A percentile compares a stretch with the other conserved stretches of the same genome.
These are phyloP conservation scores for Emericellopsis atlantica DNA, from an alignment of 2,329 filamentous ascomycete species.

Conservation along the genomic window DNA sequence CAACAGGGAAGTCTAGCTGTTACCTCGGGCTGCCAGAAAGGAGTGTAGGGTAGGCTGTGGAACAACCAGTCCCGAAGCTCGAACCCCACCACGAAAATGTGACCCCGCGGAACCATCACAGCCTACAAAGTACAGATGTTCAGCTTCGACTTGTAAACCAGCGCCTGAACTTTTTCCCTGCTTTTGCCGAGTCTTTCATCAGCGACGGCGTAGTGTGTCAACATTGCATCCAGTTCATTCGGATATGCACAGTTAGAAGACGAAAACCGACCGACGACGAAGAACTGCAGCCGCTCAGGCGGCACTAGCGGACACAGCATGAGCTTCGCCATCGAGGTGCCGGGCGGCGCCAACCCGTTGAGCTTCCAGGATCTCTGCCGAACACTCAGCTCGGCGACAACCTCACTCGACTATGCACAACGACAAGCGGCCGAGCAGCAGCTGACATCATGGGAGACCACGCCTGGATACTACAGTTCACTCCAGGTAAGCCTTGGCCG, in stretches of 20 bases:
- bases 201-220: no score
- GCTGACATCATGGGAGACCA: conserved; percentile 57
- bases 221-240: neutral
- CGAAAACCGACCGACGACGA: no score
- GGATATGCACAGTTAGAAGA: neutral
- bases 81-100: no score
- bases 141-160: no score
- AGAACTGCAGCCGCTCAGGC: neutral
- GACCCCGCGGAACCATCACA: no score
- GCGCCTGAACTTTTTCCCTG: no score
- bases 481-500: conserved; percentile 42
- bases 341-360: conserved; percentile 68
- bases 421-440: conserved; percentile 59
- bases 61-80: no score
- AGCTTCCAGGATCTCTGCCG: conserved; percentile 50
- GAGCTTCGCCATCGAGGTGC: conserved; percentile 64
- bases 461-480: conserved; percentile 52
- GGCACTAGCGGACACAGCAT: conserved; percentile 25
- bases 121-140: no score
- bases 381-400: conserved; percentile 50
- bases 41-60: no score
- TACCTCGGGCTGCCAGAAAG: no score
- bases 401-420: conserved; percentile 42
- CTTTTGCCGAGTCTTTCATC: no score
- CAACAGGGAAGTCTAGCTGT: no score